Evolutionary conservation across 345 rosid genomes (phyloP), one percentile per base, ranked within the genome.

Genomic region (Conringia planisiliqua): DNA sequence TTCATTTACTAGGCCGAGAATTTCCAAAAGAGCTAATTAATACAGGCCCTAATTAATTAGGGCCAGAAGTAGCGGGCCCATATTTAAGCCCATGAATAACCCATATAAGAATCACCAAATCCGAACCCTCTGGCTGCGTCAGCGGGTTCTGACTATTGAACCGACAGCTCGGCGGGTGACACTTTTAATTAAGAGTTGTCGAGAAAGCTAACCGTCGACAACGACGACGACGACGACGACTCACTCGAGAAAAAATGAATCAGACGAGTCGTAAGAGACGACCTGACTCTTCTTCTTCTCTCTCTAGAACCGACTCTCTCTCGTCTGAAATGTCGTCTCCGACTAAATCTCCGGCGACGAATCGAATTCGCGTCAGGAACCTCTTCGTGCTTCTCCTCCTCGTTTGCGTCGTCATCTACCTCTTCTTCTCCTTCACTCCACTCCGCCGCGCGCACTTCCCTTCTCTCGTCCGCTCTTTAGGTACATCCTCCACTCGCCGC

Each of bases 281-380:
- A 64, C 36, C 62, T 17, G 77, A 67, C n/a, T n/a, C n/a, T 24
- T 11, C 62, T 26, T 43, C 77, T 33, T 43, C 77, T 40, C 68
- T 71, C 27, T 36, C 77, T 4, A 48, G 67, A 13, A 29, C 62
- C 27, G 75, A 70, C 13, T 71, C 77, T 1, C 32, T 58, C 51
- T 69, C 79, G 0, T 44, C 61, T 29, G 80, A 81, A 40, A 74
- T 74, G 82, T 71, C 65, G 1, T 48, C 75, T 9, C 71, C 71
- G 35, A 6, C 77, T 20, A 88, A 74, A 50, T 66, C 83, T 68
- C 81, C 83, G 62, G 4, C 29, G 11, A 7, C 81, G 0, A 70
- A 68, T 38, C 86, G 77, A 6, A 65, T 78, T 0, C 90, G 97
- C 63, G 46, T 85, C 63, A 85, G 85, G 44, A 80, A 84, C 75